Evolutionary conservation across 495 filamentous ascomycete species (phyloP).

Genomic region (Aeminium ludgeri): DNA sequence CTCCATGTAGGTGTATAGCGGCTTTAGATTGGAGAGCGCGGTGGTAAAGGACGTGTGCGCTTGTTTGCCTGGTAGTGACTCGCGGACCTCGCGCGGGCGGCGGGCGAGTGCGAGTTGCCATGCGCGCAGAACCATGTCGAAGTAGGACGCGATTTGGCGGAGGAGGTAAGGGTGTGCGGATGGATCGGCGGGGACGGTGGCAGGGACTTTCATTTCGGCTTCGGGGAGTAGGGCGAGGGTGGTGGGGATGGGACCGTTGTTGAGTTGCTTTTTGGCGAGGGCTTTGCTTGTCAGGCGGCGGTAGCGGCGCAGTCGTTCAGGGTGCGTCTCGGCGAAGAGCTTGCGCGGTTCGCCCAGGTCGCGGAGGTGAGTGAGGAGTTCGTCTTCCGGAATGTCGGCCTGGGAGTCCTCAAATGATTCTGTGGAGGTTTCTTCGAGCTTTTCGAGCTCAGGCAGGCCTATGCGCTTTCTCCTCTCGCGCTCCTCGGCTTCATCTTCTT

Average conservation of each 20-base stretch:
- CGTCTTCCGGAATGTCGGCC: constrained; percentile 56
- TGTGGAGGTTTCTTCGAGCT: constrained; percentile 25
- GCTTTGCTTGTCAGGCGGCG: constrained; percentile 37
- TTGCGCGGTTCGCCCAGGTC: constrained; percentile 51
- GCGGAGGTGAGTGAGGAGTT: constrained; percentile 50
- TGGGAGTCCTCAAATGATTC: constrained; percentile 29
- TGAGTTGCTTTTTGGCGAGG: constrained; percentile 25
- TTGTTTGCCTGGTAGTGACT: constrained; percentile 58
- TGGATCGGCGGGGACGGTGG: constrained; percentile 33
- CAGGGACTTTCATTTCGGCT: constrained; percentile 67
- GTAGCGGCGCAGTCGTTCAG: constrained; percentile 50
- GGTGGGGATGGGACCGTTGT: constrained; percentile 47
- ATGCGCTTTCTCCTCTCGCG: constrained; percentile 35
- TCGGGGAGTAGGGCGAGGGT: constrained; percentile 60
- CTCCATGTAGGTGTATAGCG: constrained; percentile 82
- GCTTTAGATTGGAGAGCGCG: constrained; percentile 68
- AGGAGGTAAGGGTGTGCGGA: constrained; percentile 48
- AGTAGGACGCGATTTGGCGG: constrained; percentile 80
- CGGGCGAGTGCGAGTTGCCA: constrained; percentile 67
- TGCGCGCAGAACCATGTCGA: constrained; percentile 77
- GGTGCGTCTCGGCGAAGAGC: constrained; percentile 75
- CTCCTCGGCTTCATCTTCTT: constrained; percentile 45
- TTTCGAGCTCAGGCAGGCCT: constrained; percentile 58
- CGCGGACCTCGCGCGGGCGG: constrained; percentile 43
- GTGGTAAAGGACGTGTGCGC: constrained; percentile 66